Percentiles rank a stretch among this genome's conserved stretches.
These are phyloP conservation scores for Russula abietina DNA, from an alignment of 768 basidiomycete species.

Conservation along the genomic window DNA sequence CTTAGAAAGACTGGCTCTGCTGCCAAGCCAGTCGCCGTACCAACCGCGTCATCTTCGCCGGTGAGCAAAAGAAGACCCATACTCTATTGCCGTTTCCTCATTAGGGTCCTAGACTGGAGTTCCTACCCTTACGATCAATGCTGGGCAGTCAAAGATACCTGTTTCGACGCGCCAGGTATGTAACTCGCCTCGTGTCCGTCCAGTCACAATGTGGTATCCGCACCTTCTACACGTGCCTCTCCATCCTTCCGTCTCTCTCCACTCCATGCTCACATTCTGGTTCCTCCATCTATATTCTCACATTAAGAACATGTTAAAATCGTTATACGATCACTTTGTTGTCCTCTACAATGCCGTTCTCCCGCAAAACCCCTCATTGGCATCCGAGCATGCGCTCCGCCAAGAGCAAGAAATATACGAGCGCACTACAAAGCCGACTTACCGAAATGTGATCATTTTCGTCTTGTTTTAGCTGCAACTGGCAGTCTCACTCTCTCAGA, in stretches of 20 bases:
- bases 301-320: conserved; percentile 64
- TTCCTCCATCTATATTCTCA: not conserved
- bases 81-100: not conserved
- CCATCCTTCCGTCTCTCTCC: not conserved
- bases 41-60: conserved; percentile 34
- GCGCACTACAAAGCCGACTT: conserved; percentile 69
- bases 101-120: conserved; percentile 43
- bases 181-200: conserved; percentile 20
- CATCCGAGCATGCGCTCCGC: conserved; percentile 69
- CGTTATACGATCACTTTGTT: conserved; percentile 64
- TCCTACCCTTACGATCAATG: conserved; percentile 59
- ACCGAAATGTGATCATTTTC: conserved; percentile 57
- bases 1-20: conserved; percentile 48
- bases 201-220: conserved; percentile 14
- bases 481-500: conserved; percentile 32
- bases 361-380: conserved; percentile 50
- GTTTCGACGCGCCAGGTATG: conserved; percentile 68
- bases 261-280: conserved; percentile 6
- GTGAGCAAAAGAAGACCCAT: conserved; percentile 25
- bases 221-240: not conserved
- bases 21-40: conserved; percentile 40
- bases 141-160: conserved; percentile 65
- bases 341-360: conserved; percentile 58
- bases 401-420: conserved; percentile 80
- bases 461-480: conserved; percentile 19